Evolutionary conservation across 2,329 filamentous ascomycete genomes (phyloP), one percentile per base, ranked within the genome.

Genomic region (Didymella sp.): DNA sequence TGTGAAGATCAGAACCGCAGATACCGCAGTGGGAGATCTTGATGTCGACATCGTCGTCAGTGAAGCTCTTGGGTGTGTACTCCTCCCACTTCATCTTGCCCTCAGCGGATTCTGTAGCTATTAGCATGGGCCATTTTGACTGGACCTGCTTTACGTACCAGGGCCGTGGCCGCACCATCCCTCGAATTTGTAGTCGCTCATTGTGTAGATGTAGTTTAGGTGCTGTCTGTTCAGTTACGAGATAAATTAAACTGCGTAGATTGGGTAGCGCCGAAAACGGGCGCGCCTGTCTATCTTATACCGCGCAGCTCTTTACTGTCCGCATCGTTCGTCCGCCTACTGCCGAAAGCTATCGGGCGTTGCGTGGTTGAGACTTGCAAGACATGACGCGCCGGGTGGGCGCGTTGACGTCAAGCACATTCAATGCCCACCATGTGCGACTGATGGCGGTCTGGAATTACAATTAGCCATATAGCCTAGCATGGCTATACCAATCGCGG

Each of bases 41-140:
- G 53, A 76, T 74, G 49, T 73, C 70, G 59, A 72, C 65, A 41
- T 96, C 91, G 76, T 90, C 85, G 74, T 93, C 90, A 61, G 87
- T 90, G 59, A 67, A 72, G 6, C 73, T 72, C 70, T 80, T 79
- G 27, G 76, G 76, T 58, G 74, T 71, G 62, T 76, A 80, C 42
- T 75, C 75, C 51, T 80, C 76, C 82, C 82, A 84, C 46, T 78
- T 76, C 81, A 85, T 83, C 54, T 84, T 83, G 60, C 84, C 84
- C 53, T 84, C 66, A 57, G 73, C 79, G 17, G 81, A 73, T 57
- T 77, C 73, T 22, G 76, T 64, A 71, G 81, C 80, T 37, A 15
- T 37, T 37, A 37, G 33, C 33, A 37, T 37, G 33, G 3, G 8
- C n/a, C 17, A 3, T 11, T 6, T 11, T 17, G 17, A 19, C 8